Evolutionary conservation across 441 rosid genomes (phyloP), one percentile per base, ranked within the genome.

Genomic region (Arabidopsis hybrid): DNA sequence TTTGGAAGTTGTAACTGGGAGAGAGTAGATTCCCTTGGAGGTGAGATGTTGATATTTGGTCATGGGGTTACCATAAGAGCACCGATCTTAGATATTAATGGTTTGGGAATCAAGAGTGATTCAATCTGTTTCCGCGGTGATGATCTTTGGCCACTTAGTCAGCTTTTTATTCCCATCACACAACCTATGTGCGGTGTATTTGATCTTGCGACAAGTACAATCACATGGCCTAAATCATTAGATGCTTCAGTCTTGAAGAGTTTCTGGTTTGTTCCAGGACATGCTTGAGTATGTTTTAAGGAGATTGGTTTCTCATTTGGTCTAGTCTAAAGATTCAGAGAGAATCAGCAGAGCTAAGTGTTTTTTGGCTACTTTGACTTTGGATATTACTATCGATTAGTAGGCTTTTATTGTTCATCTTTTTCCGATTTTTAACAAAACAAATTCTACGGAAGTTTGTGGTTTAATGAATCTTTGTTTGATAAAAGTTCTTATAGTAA

Each of bases 191-290:
- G 43, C 11, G 72, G 77, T 46, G 42, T 73, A 6, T 73, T 65
- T 8, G 66, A 73, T 57, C 72, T 73, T 16, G 65, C 43, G 8
- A 47, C 43, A 11, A 73, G 77, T 39, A 49, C 45, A 49, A 56
- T 65, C 35, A 47, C 35, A 14, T 46, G 59, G 71, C 34, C 60
- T 65, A 12, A 35, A 38, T 1, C 31, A 38, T 14, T 6, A 11
- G 16, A 47, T 38, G 51, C 7, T 57, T 26, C 6, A 5, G 7
- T 46, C 60, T 5, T 8, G 16, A 58, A 58, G 60, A 47, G 52
- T 50, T 11, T 58, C 8, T 73, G 77, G 77, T 73, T 73, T 65
- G 60, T 65, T 65, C 72, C 77, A 10, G 72, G 77, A 12, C 21
- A 65, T 65, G 71, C 50, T 46, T 29, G 7, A 60, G 53, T 9